Conservation (phyloP, 1,284 basidiomycete genomes). For the Exobasidium rhododendri region DNA sequence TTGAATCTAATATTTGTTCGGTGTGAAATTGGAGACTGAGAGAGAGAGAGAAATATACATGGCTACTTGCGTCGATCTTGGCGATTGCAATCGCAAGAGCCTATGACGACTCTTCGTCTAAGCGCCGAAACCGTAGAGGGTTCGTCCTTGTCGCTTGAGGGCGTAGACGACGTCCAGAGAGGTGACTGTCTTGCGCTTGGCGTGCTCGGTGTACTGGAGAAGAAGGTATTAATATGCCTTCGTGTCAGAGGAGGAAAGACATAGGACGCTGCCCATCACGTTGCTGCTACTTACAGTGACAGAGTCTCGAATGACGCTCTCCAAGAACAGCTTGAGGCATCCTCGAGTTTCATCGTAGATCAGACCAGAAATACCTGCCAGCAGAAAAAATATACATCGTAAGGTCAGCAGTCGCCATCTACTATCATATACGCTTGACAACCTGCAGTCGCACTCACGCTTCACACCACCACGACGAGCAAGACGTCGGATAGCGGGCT, state of each 20-base stretch:
- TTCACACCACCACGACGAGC: constrained; percentile 74
- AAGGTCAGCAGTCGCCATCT: neutral
- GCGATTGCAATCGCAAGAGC: too few relatives aligned
- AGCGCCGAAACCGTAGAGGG: constrained; percentile 67
- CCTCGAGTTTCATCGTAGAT: constrained; percentile 93
- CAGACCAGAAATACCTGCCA: constrained; percentile 65
- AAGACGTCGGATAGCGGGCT: constrained; percentile 90
- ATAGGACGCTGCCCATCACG: too few relatives aligned
- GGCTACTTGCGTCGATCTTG: too few relatives aligned
- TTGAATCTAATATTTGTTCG: too few relatives aligned
- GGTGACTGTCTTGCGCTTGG: constrained; percentile 87
- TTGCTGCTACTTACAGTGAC: constrained; percentile 62
- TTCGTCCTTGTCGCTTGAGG: constrained; percentile 74
- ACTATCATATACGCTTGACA: too few relatives aligned
- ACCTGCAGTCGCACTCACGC: too few relatives aligned
- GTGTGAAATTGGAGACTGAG: too few relatives aligned
- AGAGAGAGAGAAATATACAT: too few relatives aligned
- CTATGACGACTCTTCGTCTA: too few relatives aligned
- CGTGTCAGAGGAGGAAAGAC: too few relatives aligned
- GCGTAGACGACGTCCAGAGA: constrained; percentile 91
- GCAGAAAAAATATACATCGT: neutral
- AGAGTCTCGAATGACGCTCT: constrained; percentile 81
- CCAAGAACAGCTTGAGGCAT: constrained; percentile 75
- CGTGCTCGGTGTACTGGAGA: constrained; percentile 77
- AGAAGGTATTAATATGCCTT: too few relatives aligned